Percentiles rank a stretch among this genome's conserved stretches.
Evolutionary conservation across 2,329 filamentous ascomycete species (phyloP).

Genomic region (Calonectria montana): DNA sequence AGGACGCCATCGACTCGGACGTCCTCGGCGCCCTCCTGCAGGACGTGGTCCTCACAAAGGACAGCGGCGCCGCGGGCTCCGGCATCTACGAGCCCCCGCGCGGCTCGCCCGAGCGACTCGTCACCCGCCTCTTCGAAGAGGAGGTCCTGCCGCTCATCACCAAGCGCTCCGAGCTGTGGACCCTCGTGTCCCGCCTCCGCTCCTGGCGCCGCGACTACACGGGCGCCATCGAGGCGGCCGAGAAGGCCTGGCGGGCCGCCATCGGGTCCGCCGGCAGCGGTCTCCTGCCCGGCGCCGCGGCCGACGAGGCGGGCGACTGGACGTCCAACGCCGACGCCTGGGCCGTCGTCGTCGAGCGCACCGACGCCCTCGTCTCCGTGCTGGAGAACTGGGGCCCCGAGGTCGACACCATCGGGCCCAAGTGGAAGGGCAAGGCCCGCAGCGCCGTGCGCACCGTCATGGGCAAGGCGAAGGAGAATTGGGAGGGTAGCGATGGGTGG

Average conservation of each 20-base stretch:
- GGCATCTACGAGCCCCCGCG: slow-evolving; percentile 55
- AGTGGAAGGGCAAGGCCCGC: slow-evolving; percentile 90
- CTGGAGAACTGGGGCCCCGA: slow-evolving; percentile 82
- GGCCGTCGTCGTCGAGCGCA: slow-evolving; percentile 79
- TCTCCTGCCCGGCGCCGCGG: slow-evolving; percentile 56
- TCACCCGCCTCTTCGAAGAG: slow-evolving; percentile 80
- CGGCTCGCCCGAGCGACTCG: slow-evolving; percentile 70
- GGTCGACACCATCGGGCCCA: slow-evolving; percentile 75
- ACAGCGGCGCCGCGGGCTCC: slow-evolving; percentile 42
- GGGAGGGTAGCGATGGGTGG: slow-evolving; percentile 83
- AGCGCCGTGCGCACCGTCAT: slow-evolving; percentile 86
- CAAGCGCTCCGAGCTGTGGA: slow-evolving; percentile 80
- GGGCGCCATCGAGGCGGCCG: slow-evolving; percentile 83
- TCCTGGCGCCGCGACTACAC: slow-evolving; percentile 78
- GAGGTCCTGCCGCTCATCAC: slow-evolving; percentile 87
- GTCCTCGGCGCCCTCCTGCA: slow-evolving; percentile 79
- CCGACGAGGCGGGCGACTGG: slow-evolving; percentile 48
- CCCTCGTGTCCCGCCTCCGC: slow-evolving; percentile 76
- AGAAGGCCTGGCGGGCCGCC: slow-evolving; percentile 88
- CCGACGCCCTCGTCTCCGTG: slow-evolving; percentile 82
- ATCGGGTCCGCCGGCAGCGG: slow-evolving; percentile 61
- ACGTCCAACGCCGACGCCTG: slow-evolving; percentile 72
- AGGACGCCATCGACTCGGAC: slow-evolving; percentile 80
- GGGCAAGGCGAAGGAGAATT: slow-evolving; percentile 82
- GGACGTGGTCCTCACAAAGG: slow-evolving; percentile 69